Percentiles rank a stretch among this genome's conserved stretches.
Evolutionary conservation across 1,139 yeast species (phyloP).

Genomic region (Geotrichum bryndzae): DNA sequence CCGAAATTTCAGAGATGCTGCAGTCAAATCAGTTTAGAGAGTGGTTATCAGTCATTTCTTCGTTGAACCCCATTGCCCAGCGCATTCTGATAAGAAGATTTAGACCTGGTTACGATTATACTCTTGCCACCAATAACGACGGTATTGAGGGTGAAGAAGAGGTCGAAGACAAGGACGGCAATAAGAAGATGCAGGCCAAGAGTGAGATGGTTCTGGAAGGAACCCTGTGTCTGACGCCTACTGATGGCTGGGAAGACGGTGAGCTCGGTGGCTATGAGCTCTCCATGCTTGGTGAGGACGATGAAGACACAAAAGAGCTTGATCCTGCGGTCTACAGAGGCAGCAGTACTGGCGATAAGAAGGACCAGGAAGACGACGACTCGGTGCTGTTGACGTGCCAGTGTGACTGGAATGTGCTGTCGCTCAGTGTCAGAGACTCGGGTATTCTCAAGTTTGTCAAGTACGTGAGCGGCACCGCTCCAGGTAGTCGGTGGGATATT

Average conservation of each 20-base stretch:
- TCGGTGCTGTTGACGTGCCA: constrained; percentile 74
- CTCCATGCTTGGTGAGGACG: constrained; percentile 57
- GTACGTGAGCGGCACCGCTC: constrained; percentile 82
- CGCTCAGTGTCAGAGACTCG: constrained; percentile 75
- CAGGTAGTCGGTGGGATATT: constrained; percentile 91
- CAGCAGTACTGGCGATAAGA: constrained; percentile 12
- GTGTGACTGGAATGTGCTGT: constrained; percentile 78
- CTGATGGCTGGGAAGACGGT: constrained; percentile 77
- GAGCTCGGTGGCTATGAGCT: constrained; percentile 92
- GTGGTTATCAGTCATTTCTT: constrained; percentile 63
- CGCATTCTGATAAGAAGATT: constrained; percentile 75
- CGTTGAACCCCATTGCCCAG: constrained; percentile 58
- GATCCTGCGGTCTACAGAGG: constrained; percentile 44
- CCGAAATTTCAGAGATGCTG: constrained; percentile 54
- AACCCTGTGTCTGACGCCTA: constrained; percentile 72
- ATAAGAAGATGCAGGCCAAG: constrained; percentile 27
- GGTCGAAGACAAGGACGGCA: constrained; percentile 12
- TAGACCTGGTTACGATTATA: constrained; percentile 92
- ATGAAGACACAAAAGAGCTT: constrained; percentile 43
- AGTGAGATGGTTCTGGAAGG: constrained; percentile 47
- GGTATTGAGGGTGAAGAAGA: constrained; percentile 17
- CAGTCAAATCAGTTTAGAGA: constrained; percentile 58
- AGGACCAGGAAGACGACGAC: constrained; percentile 44
- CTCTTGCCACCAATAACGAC: constrained; percentile 64
- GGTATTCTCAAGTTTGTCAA: constrained; percentile 84